A percentile compares a stretch with the other conserved stretches of the same genome.
These are phyloP conservation scores for Chalaropsis ovoidea DNA, from an alignment of 2,329 filamentous ascomycete genomes.

Conservation along the genomic window DNA sequence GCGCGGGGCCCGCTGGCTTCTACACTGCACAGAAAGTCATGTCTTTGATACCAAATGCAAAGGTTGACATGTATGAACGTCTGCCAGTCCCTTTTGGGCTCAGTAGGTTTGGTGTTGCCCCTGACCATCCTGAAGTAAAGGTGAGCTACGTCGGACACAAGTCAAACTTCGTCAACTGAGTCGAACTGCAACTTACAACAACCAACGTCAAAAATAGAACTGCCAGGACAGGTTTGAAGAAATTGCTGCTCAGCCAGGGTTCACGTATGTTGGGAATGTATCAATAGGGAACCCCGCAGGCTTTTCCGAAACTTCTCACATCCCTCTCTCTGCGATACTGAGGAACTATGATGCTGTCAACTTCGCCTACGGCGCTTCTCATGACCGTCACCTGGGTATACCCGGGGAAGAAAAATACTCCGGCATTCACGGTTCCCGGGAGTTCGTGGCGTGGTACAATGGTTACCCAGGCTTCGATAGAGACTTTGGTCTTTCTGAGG, in stretches of 20 bases:
- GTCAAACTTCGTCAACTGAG: no score
- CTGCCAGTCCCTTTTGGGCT: slow-evolving; percentile 87
- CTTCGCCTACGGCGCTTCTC: slow-evolving; percentile 83
- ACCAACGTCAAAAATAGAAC: slow-evolving; percentile 49
- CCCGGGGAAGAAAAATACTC: slow-evolving; percentile 63
- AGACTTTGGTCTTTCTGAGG: slow-evolving; percentile 55
- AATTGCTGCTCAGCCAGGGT: slow-evolving; percentile 69
- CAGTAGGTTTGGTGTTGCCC: slow-evolving; percentile 90
- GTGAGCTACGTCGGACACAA: slow-evolving; percentile 37
- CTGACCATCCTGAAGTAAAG: slow-evolving; percentile 97
- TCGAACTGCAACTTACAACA: not conserved
- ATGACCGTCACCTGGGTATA: slow-evolving; percentile 68
- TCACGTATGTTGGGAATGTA: slow-evolving; percentile 86
- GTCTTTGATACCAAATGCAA: slow-evolving; percentile 58
- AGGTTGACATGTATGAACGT: slow-evolving; percentile 92
- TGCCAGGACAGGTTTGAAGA: slow-evolving; percentile 90
- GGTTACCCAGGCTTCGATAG: slow-evolving; percentile 71
- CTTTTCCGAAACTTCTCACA: slow-evolving; percentile 30
- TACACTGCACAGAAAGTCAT: slow-evolving; percentile 84
- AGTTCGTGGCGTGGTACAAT: slow-evolving; percentile 98
- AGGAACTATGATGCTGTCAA: slow-evolving; percentile 85
- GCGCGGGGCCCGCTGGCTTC: slow-evolving; percentile 91
- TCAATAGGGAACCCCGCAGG: slow-evolving; percentile 52
- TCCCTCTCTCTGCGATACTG: slow-evolving; percentile 50
- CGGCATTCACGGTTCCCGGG: slow-evolving; percentile 76